A percentile compares a stretch with the other conserved stretches of the same genome.
phyloP scores from a whole-genome alignment of 2,329 filamentous ascomycete species.

The Nothopassalora personata region DNA sequence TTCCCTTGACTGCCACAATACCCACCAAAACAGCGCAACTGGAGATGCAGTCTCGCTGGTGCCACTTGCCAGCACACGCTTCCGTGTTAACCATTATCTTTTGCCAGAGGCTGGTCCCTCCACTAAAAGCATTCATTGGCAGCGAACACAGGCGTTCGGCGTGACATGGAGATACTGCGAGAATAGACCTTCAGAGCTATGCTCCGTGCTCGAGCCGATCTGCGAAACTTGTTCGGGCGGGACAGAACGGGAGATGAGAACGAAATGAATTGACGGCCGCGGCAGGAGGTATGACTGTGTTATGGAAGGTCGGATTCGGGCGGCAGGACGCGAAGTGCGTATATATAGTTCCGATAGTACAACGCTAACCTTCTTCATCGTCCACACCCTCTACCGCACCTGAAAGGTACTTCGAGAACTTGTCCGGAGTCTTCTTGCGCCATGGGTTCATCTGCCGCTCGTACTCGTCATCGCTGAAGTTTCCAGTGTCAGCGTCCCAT shows the following conservation, averaged over 20 bases:
- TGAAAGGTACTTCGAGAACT: constrained; percentile 21
- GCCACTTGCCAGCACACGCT: background rate
- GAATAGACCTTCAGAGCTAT: background rate
- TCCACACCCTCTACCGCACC: background rate
- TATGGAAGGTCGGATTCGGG: background rate
- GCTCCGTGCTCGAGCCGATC: background rate
- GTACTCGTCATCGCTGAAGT: constrained; percentile 27
- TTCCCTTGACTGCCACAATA: background rate
- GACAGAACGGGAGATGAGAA: background rate
- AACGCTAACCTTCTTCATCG: background rate
- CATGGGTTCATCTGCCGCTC: constrained; percentile 29
- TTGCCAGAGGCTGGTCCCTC: background rate
- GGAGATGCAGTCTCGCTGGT: background rate
- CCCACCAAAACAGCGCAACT: background rate
- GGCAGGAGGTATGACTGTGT: background rate
- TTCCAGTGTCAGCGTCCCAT: constrained; percentile 29
- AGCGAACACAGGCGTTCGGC: background rate
- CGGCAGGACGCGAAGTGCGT: background rate
- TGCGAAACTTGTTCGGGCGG: background rate
- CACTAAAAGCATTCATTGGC: background rate
- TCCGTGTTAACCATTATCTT: background rate
- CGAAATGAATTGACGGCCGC: background rate
- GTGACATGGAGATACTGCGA: background rate
- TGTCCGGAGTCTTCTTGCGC: constrained; percentile 23
- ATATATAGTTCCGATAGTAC: background rate